A percentile compares a stretch with the other conserved stretches of the same genome.
Conservation (phyloP, 306 rosid genomes). For the Carpinus viminea region DNA sequence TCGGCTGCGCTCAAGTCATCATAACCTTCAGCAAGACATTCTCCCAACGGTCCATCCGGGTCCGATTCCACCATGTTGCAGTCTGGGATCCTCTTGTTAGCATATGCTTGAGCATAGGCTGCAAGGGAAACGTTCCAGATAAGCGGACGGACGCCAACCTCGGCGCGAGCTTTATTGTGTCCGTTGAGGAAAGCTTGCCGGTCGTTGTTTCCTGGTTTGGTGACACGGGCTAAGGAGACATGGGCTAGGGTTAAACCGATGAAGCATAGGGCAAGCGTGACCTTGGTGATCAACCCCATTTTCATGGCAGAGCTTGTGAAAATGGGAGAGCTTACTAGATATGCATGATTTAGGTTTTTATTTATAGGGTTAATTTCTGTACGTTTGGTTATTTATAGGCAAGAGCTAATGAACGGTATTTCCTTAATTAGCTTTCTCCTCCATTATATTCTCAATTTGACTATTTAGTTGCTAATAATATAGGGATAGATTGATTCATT, state of each 20-base stretch:
- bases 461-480: too few relatives aligned
- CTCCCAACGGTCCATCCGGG: constrained; percentile 63
- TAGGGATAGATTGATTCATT: too few relatives aligned
- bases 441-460: too few relatives aligned
- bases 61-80: constrained; percentile 47
- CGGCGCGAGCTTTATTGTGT: constrained; percentile 55
- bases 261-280: background rate
- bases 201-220: constrained; percentile 1
- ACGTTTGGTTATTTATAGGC: too few relatives aligned
- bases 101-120: constrained; percentile 58
- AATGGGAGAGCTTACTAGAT: background rate
- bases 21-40: constrained; percentile 57
- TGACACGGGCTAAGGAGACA: constrained; percentile 3
- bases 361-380: background rate
- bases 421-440: too few relatives aligned
- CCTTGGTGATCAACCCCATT: constrained; percentile 1
- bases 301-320: too few relatives aligned
- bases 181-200: constrained; percentile 37
- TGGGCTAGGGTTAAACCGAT: background rate
- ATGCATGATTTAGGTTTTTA: background rate
- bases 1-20: constrained; percentile 33
- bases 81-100: constrained; percentile 22
- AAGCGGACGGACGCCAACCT: constrained; percentile 38
- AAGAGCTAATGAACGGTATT: too few relatives aligned
- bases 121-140: constrained; percentile 49